These are phyloP conservation scores for Aspergillus niger DNA, from an alignment of 2,329 filamentous ascomycete genomes.

Conservation along the genomic window DNA sequence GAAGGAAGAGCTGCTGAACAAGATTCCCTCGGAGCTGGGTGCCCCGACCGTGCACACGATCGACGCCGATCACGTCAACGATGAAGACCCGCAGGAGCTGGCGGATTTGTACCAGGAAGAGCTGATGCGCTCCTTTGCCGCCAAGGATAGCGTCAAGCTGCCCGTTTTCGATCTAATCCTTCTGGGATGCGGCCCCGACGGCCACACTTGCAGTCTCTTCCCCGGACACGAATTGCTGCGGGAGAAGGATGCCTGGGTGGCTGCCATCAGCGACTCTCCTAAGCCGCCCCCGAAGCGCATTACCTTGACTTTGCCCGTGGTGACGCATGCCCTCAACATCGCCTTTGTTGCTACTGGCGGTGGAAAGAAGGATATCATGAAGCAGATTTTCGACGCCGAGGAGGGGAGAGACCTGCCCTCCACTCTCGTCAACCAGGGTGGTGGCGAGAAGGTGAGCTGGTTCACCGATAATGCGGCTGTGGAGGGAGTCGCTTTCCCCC, in stretches of 20 bases:
- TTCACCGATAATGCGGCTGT: constrained; percentile 87
- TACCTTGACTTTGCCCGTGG: constrained; percentile 87
- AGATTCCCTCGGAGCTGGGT: constrained; percentile 70
- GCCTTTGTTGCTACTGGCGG: constrained; percentile 89
- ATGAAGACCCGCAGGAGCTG: constrained; percentile 85
- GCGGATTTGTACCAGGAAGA: constrained; percentile 91
- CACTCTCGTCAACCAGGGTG: constrained; percentile 80
- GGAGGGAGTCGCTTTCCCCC: constrained; percentile 80
- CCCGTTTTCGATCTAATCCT: constrained; percentile 94
- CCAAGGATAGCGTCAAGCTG: constrained; percentile 88
- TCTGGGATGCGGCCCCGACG: constrained; percentile 91
- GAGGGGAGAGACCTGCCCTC: constrained; percentile 76
- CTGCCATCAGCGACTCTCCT: constrained; percentile 86
- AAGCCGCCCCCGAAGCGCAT: constrained; percentile 92
- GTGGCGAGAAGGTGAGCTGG: constrained; percentile 88
- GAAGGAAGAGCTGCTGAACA: constrained; percentile 83
- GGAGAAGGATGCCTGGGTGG: constrained; percentile 88
- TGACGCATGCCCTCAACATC: constrained; percentile 81
- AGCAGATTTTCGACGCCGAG: constrained; percentile 82
- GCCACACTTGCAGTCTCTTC: constrained; percentile 96
- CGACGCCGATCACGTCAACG: constrained; percentile 65
- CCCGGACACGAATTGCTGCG: constrained; percentile 83
- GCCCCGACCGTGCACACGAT: constrained; percentile 78
- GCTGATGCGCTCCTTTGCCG: constrained; percentile 82
- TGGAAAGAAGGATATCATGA: constrained; percentile 89